These are phyloP conservation scores for Chenopodium quinoa DNA, from an alignment of 148 eudicot species.

Conservation along the genomic window DNA sequence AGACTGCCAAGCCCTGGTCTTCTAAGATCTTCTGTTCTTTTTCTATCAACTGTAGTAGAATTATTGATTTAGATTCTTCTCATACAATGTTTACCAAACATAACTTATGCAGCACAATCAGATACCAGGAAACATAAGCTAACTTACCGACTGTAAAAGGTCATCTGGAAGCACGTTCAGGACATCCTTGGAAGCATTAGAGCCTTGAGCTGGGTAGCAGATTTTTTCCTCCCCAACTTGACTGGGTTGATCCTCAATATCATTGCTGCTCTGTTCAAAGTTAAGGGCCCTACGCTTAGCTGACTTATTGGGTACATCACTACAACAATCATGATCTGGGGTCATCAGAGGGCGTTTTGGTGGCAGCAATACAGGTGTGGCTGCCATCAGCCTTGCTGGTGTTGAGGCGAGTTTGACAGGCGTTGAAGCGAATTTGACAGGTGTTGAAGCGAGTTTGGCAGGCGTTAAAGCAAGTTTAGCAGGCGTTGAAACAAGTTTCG, in stretches of 20 bases:
- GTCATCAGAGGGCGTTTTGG: conserved; percentile 59
- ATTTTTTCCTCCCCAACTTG: conserved; percentile 15
- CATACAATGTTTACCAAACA: neutral
- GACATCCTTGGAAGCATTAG: neutral
- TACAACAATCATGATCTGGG: conserved; percentile 49
- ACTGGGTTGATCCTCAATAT: conserved; percentile 16
- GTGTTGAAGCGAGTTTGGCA: conserved; percentile 40
- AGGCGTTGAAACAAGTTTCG: conserved; percentile 35
- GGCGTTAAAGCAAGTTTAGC: conserved; percentile 41
- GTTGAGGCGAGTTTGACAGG: conserved; percentile 46
- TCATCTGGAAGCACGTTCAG: neutral
- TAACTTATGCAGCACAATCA: neutral
- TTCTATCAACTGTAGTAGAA: neutral
- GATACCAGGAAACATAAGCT: neutral
- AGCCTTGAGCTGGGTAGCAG: conserved; percentile 20
- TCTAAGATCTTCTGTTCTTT: neutral
- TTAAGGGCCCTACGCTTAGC: conserved; percentile 48
- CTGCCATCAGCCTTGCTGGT: conserved; percentile 50
- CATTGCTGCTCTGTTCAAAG: conserved; percentile 38
- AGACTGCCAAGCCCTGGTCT: neutral
- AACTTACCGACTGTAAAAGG: neutral
- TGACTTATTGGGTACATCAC: conserved; percentile 41
- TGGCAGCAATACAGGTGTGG: conserved; percentile 55
- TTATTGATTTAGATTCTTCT: neutral
- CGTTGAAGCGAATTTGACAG: conserved; percentile 37